Percentiles rank a stretch among this genome's conserved stretches.
Conservation (phyloP, 2,329 filamentous ascomycete genomes). For the Aspergillus oerlinghausenensis region DNA sequence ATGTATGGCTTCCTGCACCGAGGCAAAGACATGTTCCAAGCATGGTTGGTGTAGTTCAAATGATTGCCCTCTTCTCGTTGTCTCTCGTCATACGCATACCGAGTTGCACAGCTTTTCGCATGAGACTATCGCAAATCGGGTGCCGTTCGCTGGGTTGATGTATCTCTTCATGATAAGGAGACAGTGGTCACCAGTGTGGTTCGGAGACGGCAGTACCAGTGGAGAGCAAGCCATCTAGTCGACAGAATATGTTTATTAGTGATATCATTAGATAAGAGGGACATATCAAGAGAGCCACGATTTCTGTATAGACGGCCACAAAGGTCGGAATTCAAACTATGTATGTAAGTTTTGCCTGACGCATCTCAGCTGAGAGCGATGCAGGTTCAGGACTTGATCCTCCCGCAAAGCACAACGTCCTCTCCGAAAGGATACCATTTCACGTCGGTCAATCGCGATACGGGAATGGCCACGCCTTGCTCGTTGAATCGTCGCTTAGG, state of each 20-base stretch:
- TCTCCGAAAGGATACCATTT: conserved; percentile 72
- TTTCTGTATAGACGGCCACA: conserved; percentile 38
- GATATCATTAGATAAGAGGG: no score
- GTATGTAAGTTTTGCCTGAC: conserved; percentile 36
- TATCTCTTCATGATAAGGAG: no score
- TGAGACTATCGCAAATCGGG: conserved; percentile 20
- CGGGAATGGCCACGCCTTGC: conserved; percentile 54
- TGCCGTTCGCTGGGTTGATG: conserved; percentile 19
- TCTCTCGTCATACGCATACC: background rate
- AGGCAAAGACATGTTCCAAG: no score
- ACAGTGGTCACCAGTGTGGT: no score
- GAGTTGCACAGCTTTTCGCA: background rate
- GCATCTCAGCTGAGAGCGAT: conserved; percentile 32
- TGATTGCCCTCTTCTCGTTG: background rate
- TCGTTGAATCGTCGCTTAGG: conserved; percentile 55
- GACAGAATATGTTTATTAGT: no score
- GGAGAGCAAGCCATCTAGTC: no score
- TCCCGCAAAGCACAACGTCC: conserved; percentile 76
- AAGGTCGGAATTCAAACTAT: conserved; percentile 26
- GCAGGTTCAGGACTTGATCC: conserved; percentile 31
- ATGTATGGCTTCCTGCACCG: no score
- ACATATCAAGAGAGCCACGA: no score
- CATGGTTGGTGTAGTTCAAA: no score
- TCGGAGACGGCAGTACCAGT: no score
- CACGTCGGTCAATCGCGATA: conserved; percentile 55